Base-by-base conservation (phyloP, 768 basidiomycete species). In the Polyporus arcularius region DNA sequence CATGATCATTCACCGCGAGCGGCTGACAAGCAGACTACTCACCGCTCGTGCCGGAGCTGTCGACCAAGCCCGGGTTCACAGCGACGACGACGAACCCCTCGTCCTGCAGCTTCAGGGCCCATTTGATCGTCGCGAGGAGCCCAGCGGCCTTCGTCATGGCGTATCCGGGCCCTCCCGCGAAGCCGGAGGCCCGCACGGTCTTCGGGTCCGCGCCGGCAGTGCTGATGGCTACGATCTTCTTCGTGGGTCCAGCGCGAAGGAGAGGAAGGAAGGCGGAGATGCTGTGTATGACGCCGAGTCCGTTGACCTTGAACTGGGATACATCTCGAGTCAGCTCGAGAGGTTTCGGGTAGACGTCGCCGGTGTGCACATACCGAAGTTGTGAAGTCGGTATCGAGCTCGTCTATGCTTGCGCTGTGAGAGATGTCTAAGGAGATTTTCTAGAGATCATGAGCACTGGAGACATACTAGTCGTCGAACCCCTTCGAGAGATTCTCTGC, bases 51-150 rank as follows among this genome's bases (percentile, higher is more conserved):
- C 30, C 41, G 1, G 65, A 45, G 18, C 72, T 75, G 50, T 75
- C 59, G 2, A 78, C 77, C 2, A 75, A n/a, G 2, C 77, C 77
- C 2, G 77, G 77, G 39, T 67, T 71, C 50, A 77, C 53, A 10
- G 73, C 66, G 9, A 77, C 66, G 67, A 76, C 74, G 2, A 69
- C 46, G 55, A 75, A 68, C 4, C 73, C 75, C 42, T 77, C 74
- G 2, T 61, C 26, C 61, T 71, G 69, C 60, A 61, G 70, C 43
- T 67, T 41, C 9, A 63, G 63, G 4, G 78, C 75, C 55, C 77
- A 79, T 57, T 79, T 79, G 15, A 70, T 71, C 16, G 72, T 65
- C 16, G 69, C 74, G 69, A 79, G 71, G 49, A 76, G 72, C 11
- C 72, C 42, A 2, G 75, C 78, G 1, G 74, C 71, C 66, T 80